Conservation (phyloP, 2,329 filamentous ascomycete genomes). For the Alternaria atra region DNA sequence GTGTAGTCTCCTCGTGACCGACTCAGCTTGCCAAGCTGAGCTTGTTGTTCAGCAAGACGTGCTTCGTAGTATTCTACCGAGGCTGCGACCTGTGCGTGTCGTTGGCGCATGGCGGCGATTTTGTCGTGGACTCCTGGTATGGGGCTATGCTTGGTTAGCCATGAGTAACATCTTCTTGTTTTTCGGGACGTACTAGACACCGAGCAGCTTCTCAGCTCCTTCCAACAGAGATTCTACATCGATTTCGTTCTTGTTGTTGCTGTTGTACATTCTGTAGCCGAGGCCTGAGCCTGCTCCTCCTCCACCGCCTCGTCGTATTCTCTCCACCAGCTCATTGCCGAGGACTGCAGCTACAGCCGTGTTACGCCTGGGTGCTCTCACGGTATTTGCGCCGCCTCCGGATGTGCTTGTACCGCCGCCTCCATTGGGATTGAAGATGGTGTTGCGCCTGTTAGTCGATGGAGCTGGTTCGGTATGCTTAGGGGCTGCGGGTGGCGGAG, state of each 20-base stretch:
- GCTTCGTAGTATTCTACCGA: slow-evolving; percentile 84
- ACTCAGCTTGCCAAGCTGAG: slow-evolving; percentile 78
- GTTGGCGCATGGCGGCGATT: slow-evolving; percentile 75
- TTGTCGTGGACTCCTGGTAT: slow-evolving; percentile 80
- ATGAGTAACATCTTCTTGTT: too few species aligned
- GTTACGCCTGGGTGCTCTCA: slow-evolving; percentile 69
- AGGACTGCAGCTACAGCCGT: slow-evolving; percentile 91
- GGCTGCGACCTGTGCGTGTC: slow-evolving; percentile 74
- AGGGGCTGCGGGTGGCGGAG: slow-evolving; percentile 67
- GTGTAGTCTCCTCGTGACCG: slow-evolving; percentile 65
- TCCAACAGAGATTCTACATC: slow-evolving; percentile 85
- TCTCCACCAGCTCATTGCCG: slow-evolving; percentile 84
- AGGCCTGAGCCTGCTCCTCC: slow-evolving; percentile 61
- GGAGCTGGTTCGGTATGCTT: slow-evolving; percentile 57
- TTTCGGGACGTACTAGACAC: slow-evolving; percentile 73
- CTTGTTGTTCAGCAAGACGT: slow-evolving; percentile 78
- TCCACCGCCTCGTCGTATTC: slow-evolving; percentile 71
- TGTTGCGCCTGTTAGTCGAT: slow-evolving; percentile 56
- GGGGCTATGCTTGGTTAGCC: slow-evolving; percentile 58
- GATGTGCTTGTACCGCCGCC: slow-evolving; percentile 41
- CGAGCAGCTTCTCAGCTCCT: slow-evolving; percentile 89
- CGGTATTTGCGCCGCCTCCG: slow-evolving; percentile 53
- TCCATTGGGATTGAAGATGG: slow-evolving; percentile 55
- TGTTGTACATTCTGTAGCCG: slow-evolving; percentile 54
- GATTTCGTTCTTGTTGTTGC: slow-evolving; percentile 71